Evolutionary conservation across 768 basidiomycete species (phyloP).

Genomic region (Boletus coccyginus): DNA sequence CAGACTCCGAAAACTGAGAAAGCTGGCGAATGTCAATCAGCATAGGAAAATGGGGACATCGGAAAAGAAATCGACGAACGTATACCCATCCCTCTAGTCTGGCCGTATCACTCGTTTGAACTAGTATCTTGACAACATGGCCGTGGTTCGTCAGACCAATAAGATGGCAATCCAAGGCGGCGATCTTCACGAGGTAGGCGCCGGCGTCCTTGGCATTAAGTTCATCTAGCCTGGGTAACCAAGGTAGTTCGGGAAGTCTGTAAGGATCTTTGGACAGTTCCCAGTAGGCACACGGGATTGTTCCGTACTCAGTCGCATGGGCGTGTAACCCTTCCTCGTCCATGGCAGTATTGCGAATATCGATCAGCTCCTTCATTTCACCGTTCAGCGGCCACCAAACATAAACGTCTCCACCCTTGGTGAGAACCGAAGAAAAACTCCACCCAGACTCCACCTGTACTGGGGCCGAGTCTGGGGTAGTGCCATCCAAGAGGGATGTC

Average conservation of each 20-base stretch:
- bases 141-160: slow-evolving; percentile 80
- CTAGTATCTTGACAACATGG: slow-evolving; percentile 66
- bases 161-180: slow-evolving; percentile 68
- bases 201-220: slow-evolving; percentile 25
- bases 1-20: slow-evolving; percentile 67
- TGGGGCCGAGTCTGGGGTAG: slow-evolving; percentile 47
- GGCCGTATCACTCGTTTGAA: slow-evolving; percentile 40
- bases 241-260: slow-evolving; percentile 57
- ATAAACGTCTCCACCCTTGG: slow-evolving; percentile 65
- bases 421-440: slow-evolving; percentile 73
- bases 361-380: slow-evolving; percentile 36
- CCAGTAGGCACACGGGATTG: slow-evolving; percentile 65
- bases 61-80: slow-evolving; percentile 41
- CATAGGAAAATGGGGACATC: neutral
- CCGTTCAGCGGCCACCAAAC: slow-evolving; percentile 71
- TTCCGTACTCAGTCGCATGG: slow-evolving; percentile 33
- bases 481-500: slow-evolving; percentile 37
- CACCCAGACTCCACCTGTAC: slow-evolving; percentile 78
- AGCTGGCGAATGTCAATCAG: slow-evolving; percentile 44
- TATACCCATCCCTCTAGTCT: slow-evolving; percentile 62
- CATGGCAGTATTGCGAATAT: slow-evolving; percentile 42
- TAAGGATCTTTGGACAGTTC: slow-evolving; percentile 52
- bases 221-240: slow-evolving; percentile 49
- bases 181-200: slow-evolving; percentile 71
- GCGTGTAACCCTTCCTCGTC: slow-evolving; percentile 38